These are phyloP conservation scores for Coix lacrymajobi DNA, from an alignment of 176 grass and related monocot genomes.

Conservation along the genomic window DNA sequence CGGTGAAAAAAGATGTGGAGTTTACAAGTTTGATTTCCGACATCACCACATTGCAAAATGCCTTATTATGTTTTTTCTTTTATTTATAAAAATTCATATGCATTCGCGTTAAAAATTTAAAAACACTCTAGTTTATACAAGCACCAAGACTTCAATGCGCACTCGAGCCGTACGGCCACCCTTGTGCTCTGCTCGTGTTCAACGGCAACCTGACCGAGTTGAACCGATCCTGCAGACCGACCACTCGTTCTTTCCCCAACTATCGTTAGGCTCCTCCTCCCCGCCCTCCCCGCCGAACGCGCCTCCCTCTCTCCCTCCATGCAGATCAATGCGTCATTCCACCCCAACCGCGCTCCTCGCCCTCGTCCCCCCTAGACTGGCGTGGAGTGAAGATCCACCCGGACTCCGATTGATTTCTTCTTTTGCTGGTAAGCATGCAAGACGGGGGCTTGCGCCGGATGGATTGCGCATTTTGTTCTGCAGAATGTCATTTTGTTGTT, in stretches of 20 bases:
- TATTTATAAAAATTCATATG: too few relatives aligned
- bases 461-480: neutral
- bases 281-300: neutral
- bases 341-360: neutral
- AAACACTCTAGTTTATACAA: neutral
- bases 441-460: neutral
- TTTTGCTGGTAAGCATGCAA: constrained; percentile 4
- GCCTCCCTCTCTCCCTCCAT: constrained; percentile 11
- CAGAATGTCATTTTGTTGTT: neutral
- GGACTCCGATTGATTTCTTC: neutral
- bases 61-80: neutral
- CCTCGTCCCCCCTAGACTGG: neutral
- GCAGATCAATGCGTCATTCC: neutral
- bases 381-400: constrained; percentile 1
- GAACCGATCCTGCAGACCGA: neutral
- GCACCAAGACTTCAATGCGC: neutral
- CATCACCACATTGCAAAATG: too few relatives aligned
- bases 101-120: neutral
- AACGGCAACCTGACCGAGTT: neutral
- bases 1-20: too few relatives aligned
- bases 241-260: neutral
- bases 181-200: neutral
- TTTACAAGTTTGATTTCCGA: too few relatives aligned
- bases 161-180: neutral
- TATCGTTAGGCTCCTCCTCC: neutral